These are phyloP conservation scores for Colletotrichum lentis DNA, from an alignment of 2,329 filamentous ascomycete genomes.

Conservation along the genomic window DNA sequence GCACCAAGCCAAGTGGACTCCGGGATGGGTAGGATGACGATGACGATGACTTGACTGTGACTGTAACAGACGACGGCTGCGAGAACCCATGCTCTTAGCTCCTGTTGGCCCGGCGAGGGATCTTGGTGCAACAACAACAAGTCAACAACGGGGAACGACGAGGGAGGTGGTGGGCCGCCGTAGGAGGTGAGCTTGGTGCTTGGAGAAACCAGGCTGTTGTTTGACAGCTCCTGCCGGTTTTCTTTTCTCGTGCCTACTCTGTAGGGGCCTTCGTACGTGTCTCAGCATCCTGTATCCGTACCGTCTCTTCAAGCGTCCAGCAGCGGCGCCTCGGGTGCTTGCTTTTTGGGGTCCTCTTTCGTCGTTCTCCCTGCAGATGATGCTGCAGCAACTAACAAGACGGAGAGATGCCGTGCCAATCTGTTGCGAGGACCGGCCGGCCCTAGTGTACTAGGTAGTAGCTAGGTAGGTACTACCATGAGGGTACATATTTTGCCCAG, in stretches of 20 bases:
- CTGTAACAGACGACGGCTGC: background rate
- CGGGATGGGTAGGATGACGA: conserved; percentile 15
- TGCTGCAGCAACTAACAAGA: background rate
- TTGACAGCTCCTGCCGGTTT: background rate
- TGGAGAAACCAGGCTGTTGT: conserved; percentile 18
- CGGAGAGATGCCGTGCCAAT: background rate
- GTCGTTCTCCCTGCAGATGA: conserved; percentile 24
- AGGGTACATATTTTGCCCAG: background rate
- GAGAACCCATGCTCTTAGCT: conserved; percentile 31
- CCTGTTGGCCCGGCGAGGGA: conserved; percentile 35
- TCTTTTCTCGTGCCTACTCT: background rate
- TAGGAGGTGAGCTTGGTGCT: background rate
- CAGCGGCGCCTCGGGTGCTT: conserved; percentile 20
- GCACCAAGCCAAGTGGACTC: background rate
- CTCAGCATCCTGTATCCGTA: background rate
- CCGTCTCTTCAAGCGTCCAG: background rate
- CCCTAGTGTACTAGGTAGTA: background rate
- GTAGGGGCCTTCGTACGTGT: background rate
- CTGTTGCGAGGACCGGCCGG: background rate
- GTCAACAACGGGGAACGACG: too few relatives aligned
- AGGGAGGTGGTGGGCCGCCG: too few relatives aligned
- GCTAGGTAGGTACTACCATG: background rate
- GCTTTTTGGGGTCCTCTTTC: conserved; percentile 16
- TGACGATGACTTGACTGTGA: conserved; percentile 21
- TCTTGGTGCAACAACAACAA: conserved; percentile 11